Evolutionary conservation across 805 yeast genomes (phyloP), one percentile per base, ranked within the genome.

Genomic region (Lachancea mirantina): DNA sequence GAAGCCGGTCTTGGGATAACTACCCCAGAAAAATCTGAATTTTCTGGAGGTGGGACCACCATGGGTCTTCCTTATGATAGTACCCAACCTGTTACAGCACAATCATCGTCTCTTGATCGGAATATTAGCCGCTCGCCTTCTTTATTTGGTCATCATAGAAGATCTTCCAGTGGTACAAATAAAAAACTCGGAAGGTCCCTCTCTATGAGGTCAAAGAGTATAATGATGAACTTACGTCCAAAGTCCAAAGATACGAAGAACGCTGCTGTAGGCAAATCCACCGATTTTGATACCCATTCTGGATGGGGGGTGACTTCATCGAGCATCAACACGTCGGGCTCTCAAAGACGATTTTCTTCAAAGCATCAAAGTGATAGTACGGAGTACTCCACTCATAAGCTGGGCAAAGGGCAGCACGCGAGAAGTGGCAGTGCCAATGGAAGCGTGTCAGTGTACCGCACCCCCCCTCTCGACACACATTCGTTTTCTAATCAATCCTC

Each of bases 251-350:
- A 28, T 11, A 8, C 30, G 5, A 29, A 23, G 4, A 21, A 24
- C 14, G 22, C 16, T 6, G 14, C 35, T 4, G n/a, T 36, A 11
- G 25, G 37, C 9, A 33, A 29, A 10, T 23, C 18, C 7, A 38
- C 38, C 8, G 41, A 35, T 10, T 26, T 29, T 9, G 59, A 54
- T 35, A 54, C 61, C 0, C 57, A 54, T 40, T 50, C 61, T 3
- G 61, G 61, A 10, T 55, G 61, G 61, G 61, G 61, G 21, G 59
- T 54, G 4, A 22, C 45, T n/a, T 22, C 46, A 8, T n/a, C n/a
- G n/a, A n/a, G n/a, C 39, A 14, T 13, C 15, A n/a, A 21, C 38
- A 14, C 36, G 4, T 27, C 28, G 34, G 36, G 19, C 35, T 21
- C 26, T 16, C 23, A 18, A 6, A 26, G 22, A 14, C 35, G 36